phyloP scores from a whole-genome alignment of 345 rosid genomes.

The Geranium rotundifolium region DNA sequence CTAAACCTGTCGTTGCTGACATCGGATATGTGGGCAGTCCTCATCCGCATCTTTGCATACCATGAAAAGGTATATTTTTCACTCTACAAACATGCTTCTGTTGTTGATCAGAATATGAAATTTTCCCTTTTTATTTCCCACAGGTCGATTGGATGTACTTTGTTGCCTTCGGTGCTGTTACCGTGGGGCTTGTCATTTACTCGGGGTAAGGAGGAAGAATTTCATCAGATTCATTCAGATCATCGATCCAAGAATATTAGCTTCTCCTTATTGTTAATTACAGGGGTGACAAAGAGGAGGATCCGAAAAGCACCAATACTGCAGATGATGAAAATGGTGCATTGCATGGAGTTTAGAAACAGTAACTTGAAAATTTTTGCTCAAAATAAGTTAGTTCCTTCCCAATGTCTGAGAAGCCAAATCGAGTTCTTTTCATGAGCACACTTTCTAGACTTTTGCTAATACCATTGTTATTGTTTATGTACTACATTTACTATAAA shows the following conservation, averaged over 20 bases:
- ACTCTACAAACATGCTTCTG: background rate
- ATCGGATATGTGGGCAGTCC: slow-evolving; percentile 90
- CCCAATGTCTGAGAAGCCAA: too few relatives aligned
- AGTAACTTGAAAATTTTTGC: too few relatives aligned
- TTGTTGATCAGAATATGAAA: background rate
- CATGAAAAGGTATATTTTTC: slow-evolving; percentile 53
- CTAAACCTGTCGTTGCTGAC: slow-evolving; percentile 81
- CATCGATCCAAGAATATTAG: too few relatives aligned
- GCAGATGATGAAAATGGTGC: slow-evolving; percentile 28
- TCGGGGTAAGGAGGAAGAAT: slow-evolving; percentile 58
- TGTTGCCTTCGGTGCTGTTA: slow-evolving; percentile 67
- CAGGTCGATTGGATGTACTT: slow-evolving; percentile 90
- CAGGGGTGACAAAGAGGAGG: slow-evolving; percentile 45
- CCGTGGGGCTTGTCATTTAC: slow-evolving; percentile 57
- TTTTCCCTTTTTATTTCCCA: slow-evolving; percentile 3
- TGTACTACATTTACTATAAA: too few relatives aligned
- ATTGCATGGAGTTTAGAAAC: background rate
- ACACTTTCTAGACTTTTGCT: too few relatives aligned
- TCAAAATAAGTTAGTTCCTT: too few relatives aligned
- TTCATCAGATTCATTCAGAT: background rate
- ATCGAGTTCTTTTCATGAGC: too few relatives aligned
- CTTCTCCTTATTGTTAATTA: too few relatives aligned
- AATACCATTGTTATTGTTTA: too few relatives aligned
- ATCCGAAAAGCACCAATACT: slow-evolving; percentile 14
- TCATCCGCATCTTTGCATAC: slow-evolving; percentile 77